These are phyloP conservation scores for Themeda triandra DNA, from an alignment of 176 grass and related monocot species.

Conservation along the genomic window DNA sequence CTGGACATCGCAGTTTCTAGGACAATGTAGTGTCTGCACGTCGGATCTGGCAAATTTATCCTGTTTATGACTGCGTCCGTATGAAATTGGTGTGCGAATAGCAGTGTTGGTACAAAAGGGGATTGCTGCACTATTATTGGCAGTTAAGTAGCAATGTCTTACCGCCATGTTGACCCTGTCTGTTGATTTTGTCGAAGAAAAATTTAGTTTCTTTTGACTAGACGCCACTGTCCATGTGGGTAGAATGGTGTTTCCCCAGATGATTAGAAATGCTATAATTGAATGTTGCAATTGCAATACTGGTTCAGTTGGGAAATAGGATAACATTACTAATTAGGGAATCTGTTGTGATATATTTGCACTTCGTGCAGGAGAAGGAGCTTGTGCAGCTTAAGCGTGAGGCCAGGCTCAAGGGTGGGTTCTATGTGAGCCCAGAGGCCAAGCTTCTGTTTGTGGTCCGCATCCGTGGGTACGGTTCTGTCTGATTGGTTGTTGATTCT, in stretches of 20 bases:
- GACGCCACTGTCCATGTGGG: no score
- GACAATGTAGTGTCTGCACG: not conserved
- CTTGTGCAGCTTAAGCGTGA: conserved; percentile 87
- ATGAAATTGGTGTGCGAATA: no score
- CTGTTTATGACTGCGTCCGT: not conserved
- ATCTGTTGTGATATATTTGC: not conserved
- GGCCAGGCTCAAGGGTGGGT: conserved; percentile 88
- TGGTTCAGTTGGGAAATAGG: no score
- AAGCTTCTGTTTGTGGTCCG: conserved; percentile 86
- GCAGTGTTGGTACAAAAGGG: no score
- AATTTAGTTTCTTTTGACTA: no score
- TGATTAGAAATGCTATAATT: no score
- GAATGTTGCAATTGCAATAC: no score
- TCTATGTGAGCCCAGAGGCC: conserved; percentile 86
- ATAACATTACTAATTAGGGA: not conserved
- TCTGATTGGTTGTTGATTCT: not conserved
- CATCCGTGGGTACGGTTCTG: conserved; percentile 60
- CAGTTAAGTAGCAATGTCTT: no score
- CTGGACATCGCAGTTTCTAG: not conserved
- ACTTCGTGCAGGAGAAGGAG: conserved; percentile 63
- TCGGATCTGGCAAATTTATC: not conserved
- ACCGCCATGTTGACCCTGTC: no score
- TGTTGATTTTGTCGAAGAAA: no score
- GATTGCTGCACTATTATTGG: no score
- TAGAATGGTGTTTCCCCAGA: no score